A percentile compares a stretch with the other conserved stretches of the same genome.
phyloP scores from a whole-genome alignment of 306 rosid genomes.

The Vigna trinervia region DNA sequence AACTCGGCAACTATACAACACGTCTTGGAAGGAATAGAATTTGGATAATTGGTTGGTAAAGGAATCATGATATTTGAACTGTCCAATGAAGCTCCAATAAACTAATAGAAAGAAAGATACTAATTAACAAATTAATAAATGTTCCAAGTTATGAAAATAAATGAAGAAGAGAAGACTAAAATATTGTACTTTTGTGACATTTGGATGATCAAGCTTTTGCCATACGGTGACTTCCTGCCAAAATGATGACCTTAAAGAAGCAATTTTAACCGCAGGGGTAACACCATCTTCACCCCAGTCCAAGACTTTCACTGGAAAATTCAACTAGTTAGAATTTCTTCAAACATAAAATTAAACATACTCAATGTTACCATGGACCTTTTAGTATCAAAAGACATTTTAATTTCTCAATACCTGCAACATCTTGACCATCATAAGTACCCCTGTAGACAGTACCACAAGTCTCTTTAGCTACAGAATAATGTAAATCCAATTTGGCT shows the following conservation, averaged over 20 bases:
- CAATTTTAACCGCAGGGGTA: constrained; percentile 65
- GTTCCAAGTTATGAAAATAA: constrained; percentile 15
- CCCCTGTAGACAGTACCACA: constrained; percentile 83
- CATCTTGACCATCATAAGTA: constrained; percentile 75
- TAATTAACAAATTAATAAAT: neutral
- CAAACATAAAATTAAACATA: neutral
- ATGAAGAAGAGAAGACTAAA: constrained; percentile 35
- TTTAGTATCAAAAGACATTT: too few species aligned
- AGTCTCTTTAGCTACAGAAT: constrained; percentile 74
- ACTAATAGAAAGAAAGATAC: constrained; percentile 53
- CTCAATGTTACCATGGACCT: too few species aligned
- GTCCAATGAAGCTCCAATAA: constrained; percentile 87
- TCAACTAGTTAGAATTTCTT: constrained; percentile 46
- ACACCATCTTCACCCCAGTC: constrained; percentile 96
- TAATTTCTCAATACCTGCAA: constrained; percentile 68
- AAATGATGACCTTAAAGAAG: constrained; percentile 76
- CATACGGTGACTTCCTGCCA: constrained; percentile 92
- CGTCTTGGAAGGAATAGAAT: constrained; percentile 65
- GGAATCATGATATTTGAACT: constrained; percentile 62
- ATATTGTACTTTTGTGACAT: constrained; percentile 77
- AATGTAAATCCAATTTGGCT: constrained; percentile 65
- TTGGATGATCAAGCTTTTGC: constrained; percentile 92
- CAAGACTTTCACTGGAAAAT: constrained; percentile 80
- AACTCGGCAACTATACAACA: constrained; percentile 83
- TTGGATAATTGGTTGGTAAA: constrained; percentile 38